These are phyloP conservation scores for Cystobasidium tubakii DNA, from an alignment of 768 basidiomycete species.

Conservation along the genomic window DNA sequence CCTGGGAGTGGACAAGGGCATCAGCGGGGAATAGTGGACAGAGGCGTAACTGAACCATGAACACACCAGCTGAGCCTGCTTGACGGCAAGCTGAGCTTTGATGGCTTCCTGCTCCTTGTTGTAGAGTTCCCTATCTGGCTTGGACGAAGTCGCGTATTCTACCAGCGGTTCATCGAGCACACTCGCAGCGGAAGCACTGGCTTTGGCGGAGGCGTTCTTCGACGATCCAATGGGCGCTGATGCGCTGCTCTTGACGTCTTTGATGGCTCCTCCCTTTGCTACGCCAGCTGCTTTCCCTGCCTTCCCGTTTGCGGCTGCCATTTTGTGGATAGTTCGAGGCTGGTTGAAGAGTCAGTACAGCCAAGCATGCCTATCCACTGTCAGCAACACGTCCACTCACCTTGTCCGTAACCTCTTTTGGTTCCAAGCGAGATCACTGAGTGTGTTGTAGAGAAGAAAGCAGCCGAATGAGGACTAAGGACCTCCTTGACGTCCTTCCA, in stretches of 20 bases:
- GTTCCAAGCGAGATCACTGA: too few species aligned
- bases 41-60: too few species aligned
- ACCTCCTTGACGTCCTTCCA: not conserved
- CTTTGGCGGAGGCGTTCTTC: not conserved
- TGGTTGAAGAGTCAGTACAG: not conserved
- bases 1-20: not conserved
- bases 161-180: constrained; percentile 11
- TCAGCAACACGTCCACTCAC: too few species aligned
- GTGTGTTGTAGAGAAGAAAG: too few species aligned
- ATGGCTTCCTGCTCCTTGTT: constrained; percentile 33
- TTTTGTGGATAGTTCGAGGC: not conserved
- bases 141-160: constrained; percentile 14
- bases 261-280: constrained; percentile 4
- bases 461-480: too few species aligned
- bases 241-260: not conserved
- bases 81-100: constrained; percentile 21
- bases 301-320: constrained; percentile 18
- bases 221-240: not conserved
- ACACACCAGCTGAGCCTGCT: constrained; percentile 34
- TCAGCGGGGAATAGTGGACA: not conserved
- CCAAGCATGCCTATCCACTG: too few species aligned
- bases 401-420: too few species aligned
- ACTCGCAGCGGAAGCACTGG: not conserved
- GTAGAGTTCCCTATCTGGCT: constrained; percentile 31
- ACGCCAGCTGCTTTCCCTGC: not conserved